Evolutionary conservation across 306 rosid species (phyloP), one percentile per base, ranked within the genome.

Genomic region (Abrus pulchellus): DNA sequence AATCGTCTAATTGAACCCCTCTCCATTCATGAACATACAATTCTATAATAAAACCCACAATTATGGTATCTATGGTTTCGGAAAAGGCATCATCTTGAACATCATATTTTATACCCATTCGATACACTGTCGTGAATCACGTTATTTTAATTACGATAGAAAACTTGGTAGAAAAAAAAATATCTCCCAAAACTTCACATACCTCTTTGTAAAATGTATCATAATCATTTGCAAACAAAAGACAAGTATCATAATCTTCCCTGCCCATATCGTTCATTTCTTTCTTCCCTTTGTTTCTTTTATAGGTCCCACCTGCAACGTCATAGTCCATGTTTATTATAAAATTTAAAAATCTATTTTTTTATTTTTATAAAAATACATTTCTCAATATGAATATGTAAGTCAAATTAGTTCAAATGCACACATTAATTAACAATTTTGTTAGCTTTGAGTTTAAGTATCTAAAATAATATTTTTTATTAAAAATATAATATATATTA

Each of bases 21-120:
- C 49, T 53, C 53, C 55, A 29, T 33, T 78, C 40, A 29, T 71
- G 30, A 78, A 65, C 71, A 57, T 49, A 67, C 14, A 9, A 78
- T 65, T 61, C 34, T 48, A 33, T 65, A 49, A 81, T 59, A 40
- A 13, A 60, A 61, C 20, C 9, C 56, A 60, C 11, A 62, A 86
- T 79, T 20, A 88, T 83, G 68, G 49, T 88, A 85, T 78, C 80
- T 32, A 67, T 71, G 69, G 52, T 81, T 77, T 62, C 27, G 50
- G 13, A 40, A 62, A 84, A 69, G 84, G 30, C 67, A 45, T 60
- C 6, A 13, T 67, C 72, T 63, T 76, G n/a, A 54, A 64, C 45
- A 11, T 30, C 69, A 14, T 71, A 50, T 32, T 62, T 69, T 50
- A 75, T 68, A 9, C n/a, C 70, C 71, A 3, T 5, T 44, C 53